These are phyloP conservation scores for Nectriaceae sp. DNA, from an alignment of 2,329 filamentous ascomycete species.

Conservation along the genomic window DNA sequence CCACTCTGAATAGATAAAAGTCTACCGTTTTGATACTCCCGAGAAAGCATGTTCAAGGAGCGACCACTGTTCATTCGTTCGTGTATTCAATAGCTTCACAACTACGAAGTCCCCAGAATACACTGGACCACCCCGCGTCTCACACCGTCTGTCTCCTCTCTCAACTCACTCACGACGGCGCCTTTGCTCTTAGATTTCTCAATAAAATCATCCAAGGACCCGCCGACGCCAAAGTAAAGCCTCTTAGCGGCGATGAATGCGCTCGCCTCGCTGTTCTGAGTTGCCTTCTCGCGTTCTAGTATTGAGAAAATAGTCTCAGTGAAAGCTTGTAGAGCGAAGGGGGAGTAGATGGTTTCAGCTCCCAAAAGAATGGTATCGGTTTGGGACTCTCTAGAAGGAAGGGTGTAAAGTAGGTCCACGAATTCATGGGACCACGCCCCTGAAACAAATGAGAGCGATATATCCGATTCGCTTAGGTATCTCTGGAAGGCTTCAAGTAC, in stretches of 20 bases:
- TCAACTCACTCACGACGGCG: slow-evolving; percentile 49
- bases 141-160: slow-evolving; percentile 63
- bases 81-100: too few species aligned
- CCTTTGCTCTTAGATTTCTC: slow-evolving; percentile 51
- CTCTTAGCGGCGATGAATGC: slow-evolving; percentile 75
- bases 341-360: slow-evolving; percentile 83
- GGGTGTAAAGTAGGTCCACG: slow-evolving; percentile 55
- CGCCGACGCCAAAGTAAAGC: slow-evolving; percentile 83
- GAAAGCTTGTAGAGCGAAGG: slow-evolving; percentile 69
- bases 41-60: too few species aligned
- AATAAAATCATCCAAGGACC: slow-evolving; percentile 76
- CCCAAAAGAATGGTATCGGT: slow-evolving; percentile 60
- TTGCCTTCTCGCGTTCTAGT: slow-evolving; percentile 46
- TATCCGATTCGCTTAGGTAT: slow-evolving; percentile 50
- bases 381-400: slow-evolving; percentile 12
- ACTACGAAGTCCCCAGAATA: slow-evolving; percentile 30
- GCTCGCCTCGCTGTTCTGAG: slow-evolving; percentile 47
- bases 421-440: slow-evolving; percentile 73
- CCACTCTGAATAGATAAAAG: neutral
- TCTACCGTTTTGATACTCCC: neutral
- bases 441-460: slow-evolving; percentile 68
- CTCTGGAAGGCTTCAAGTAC: slow-evolving; percentile 60
- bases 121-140: slow-evolving; percentile 62
- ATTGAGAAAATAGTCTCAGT: slow-evolving; percentile 65
- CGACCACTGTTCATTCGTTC: too few species aligned